A percentile compares a stretch with the other conserved stretches of the same genome.
Conservation (phyloP, 1,284 basidiomycete species). For the Trichosporon asahii region DNA sequence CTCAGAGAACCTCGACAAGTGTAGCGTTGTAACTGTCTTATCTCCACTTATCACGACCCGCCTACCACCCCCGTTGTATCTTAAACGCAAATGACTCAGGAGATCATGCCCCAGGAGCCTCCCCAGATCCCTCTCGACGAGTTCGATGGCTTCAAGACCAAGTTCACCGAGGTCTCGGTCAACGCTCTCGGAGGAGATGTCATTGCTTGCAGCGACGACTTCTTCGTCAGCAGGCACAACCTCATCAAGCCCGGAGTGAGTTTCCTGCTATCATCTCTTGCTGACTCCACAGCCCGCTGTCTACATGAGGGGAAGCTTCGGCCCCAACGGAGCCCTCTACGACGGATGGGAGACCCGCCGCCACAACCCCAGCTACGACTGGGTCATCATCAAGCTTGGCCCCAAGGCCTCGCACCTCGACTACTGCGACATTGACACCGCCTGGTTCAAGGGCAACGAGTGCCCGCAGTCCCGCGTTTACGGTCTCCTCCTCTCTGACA, state of each 20-base stretch:
- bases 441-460: conserved; percentile 96
- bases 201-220: conserved; percentile 82
- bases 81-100: conserved; percentile 10
- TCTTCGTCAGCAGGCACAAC: conserved; percentile 84
- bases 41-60: background rate
- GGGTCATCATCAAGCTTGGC: conserved; percentile 89
- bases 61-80: background rate
- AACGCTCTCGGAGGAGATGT: conserved; percentile 76
- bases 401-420: conserved; percentile 64
- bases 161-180: conserved; percentile 78
- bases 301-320: conserved; percentile 87
- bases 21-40: background rate
- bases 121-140: conserved; percentile 55
- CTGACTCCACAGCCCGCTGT: conserved; percentile 57
- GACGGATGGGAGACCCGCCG: conserved; percentile 92
- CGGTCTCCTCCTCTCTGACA: conserved; percentile 51
- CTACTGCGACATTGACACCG: conserved; percentile 94
- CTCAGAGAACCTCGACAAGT: background rate
- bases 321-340: conserved; percentile 89
- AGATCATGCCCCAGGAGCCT: conserved; percentile 6
- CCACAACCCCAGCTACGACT: conserved; percentile 80
- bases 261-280: conserved; percentile 2
- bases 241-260: conserved; percentile 76
- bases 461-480: conserved; percentile 75
- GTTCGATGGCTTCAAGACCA: conserved; percentile 60